Percentiles rank a stretch among this genome's conserved stretches.
phyloP scores from a whole-genome alignment of 352 stramenopile species.

The Pythium myriotylum region DNA sequence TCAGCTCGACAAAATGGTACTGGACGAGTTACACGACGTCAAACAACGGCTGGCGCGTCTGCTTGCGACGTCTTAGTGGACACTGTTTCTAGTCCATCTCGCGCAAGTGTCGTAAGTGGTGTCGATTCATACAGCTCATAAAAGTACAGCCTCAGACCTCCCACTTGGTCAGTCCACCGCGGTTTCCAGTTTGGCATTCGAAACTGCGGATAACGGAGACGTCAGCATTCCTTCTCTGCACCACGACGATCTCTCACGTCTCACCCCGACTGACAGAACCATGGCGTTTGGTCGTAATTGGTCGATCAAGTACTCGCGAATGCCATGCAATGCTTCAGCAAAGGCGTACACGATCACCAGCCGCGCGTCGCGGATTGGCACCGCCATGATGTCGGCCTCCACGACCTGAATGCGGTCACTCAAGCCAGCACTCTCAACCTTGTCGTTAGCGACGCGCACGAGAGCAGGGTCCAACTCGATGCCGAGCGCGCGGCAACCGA shows the following conservation, averaged over 20 bases:
- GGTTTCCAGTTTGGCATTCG: slow-evolving; percentile 72
- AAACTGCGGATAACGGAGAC: slow-evolving; percentile 45
- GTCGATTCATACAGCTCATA: slow-evolving; percentile 48
- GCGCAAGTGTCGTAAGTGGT: background rate
- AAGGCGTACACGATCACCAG: slow-evolving; percentile 89
- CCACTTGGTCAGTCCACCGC: slow-evolving; percentile 47
- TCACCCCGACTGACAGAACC: slow-evolving; percentile 81
- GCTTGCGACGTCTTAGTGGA: slow-evolving; percentile 23
- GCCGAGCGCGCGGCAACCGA: slow-evolving; percentile 61
- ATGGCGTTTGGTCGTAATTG: slow-evolving; percentile 45
- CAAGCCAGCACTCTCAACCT: slow-evolving; percentile 32
- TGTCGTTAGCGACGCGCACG: slow-evolving; percentile 36
- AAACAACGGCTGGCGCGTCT: slow-evolving; percentile 66
- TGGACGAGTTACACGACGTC: slow-evolving; percentile 65
- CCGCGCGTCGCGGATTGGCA: slow-evolving; percentile 47
- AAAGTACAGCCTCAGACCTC: slow-evolving; percentile 73
- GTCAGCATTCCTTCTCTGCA: slow-evolving; percentile 6
- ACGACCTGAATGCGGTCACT: slow-evolving; percentile 49
- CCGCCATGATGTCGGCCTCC: slow-evolving; percentile 57
- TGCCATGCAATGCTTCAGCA: slow-evolving; percentile 66
- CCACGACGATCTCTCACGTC: slow-evolving; percentile 2
- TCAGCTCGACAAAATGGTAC: slow-evolving; percentile 63
- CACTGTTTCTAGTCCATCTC: background rate
- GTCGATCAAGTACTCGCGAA: slow-evolving; percentile 47
- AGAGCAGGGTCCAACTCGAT: slow-evolving; percentile 71